Evolutionary conservation across 1,284 basidiomycete species (phyloP), one percentile per base, ranked within the genome.

Genomic region (Inonotus hispidus): DNA sequence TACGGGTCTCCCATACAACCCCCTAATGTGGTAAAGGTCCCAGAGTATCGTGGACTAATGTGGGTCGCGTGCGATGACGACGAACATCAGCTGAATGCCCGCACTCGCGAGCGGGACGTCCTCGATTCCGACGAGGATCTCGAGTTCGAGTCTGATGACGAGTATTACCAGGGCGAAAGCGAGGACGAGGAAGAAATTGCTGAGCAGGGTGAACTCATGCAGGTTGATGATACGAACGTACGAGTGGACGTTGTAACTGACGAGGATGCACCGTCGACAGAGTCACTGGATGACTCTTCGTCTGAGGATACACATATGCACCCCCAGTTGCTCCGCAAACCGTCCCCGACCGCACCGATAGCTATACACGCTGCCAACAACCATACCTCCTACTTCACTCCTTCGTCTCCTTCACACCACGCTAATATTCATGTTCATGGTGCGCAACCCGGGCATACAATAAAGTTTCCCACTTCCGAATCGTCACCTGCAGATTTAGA

Each of bases 41-140:
- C 74, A 25, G 70, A 69, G 54, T 79, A 76, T 72, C 75, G 89
- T 27, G 89, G 90, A 0, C 81, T 92, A 58, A 74, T 89, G 21
- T 91, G 87, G 82, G 88, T 90, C 67, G 78, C 88, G 46, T 84
- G 80, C 62, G 87, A 88, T 66, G 87, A 86, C 53, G 85, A 87
- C 69, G 66, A 43, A 66, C 67, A 53, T 27, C 55, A 56, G 63
- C 35, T 43, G 19, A 41, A 58, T 7, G 58, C 39, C 23, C 49
- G 50, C 21, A 47, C 54, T n/a, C 53, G 60, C 39, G 63, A 64
- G 38, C 52, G 52, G 41, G 61, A 66, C 53, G 56, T 52, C 25
- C n/a, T 60, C 37, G 64, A 64, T 23, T 60, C 59, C 46, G 66
- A 63, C 52, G 58, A 60, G 53, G 65, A 64, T 58, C 58, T 63